phyloP scores from a whole-genome alignment of 2,329 filamentous ascomycete genomes.

The Corynespora cassiicola region DNA sequence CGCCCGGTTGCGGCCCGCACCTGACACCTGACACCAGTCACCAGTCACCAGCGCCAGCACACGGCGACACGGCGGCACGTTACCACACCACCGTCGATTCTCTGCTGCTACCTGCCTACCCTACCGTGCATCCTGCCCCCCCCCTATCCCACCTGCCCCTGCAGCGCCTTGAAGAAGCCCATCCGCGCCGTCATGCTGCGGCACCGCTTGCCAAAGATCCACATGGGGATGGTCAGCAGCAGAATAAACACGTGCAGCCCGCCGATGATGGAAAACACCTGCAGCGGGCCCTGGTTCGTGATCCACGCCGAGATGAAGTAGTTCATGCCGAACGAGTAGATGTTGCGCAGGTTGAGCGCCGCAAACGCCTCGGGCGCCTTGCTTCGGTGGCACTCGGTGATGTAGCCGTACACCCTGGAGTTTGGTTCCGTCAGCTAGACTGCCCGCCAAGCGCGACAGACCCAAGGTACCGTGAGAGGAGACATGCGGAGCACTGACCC shows the following conservation, averaged over 20 bases:
- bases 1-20: too few species aligned
- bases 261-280: constrained; percentile 72
- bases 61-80: too few species aligned
- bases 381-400: constrained; percentile 89
- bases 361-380: constrained; percentile 87
- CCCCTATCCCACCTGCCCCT: too few species aligned
- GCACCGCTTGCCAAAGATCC: constrained; percentile 32
- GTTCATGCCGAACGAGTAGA: constrained; percentile 85
- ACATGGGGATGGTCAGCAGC: constrained; percentile 73
- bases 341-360: constrained; percentile 88
- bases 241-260: constrained; percentile 80
- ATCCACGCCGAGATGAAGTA: constrained; percentile 86
- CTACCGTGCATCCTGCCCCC: too few species aligned
- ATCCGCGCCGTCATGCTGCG: constrained; percentile 26
- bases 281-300: constrained; percentile 63
- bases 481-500: constrained; percentile 11
- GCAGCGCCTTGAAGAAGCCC: constrained; percentile 21
- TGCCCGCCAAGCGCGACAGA: neutral
- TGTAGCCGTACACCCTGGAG: constrained; percentile 62
- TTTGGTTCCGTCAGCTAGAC: constrained; percentile 3
- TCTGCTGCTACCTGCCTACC: too few species aligned
- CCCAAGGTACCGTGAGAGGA: neutral
- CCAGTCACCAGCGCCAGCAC: too few species aligned
- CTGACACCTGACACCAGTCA: too few species aligned
- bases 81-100: too few species aligned